These are phyloP conservation scores for Hyaloscypha hepaticicola DNA, from an alignment of 495 filamentous ascomycete species.

Conservation along the genomic window DNA sequence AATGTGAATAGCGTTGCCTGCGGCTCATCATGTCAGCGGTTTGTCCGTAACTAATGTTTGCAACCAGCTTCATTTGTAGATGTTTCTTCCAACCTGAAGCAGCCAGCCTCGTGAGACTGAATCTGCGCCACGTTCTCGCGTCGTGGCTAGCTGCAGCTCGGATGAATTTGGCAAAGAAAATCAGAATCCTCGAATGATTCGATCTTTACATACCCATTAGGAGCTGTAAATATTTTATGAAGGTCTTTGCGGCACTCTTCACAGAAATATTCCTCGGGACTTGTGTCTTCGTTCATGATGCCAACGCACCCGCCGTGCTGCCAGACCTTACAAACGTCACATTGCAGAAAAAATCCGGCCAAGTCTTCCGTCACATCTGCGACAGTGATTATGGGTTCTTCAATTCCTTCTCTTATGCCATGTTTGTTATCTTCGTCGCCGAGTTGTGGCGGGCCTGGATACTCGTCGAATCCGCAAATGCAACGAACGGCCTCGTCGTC, in stretches of 20 bases:
- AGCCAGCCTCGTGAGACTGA: slow-evolving; percentile 43
- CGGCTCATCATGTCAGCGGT: slow-evolving; percentile 31
- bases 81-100: slow-evolving; percentile 14
- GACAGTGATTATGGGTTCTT: slow-evolving; percentile 55
- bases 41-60: slow-evolving; percentile 7
- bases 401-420: slow-evolving; percentile 47
- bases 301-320: slow-evolving; percentile 98
- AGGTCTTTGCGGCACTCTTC: slow-evolving; percentile 90
- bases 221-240: slow-evolving; percentile 74
- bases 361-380: slow-evolving; percentile 79
- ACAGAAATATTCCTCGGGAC: slow-evolving; percentile 96
- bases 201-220: slow-evolving; percentile 73
- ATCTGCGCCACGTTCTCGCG: slow-evolving; percentile 48
- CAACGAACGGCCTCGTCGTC: slow-evolving; percentile 94
- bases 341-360: slow-evolving; percentile 96
- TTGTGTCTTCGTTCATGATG: slow-evolving; percentile 88
- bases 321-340: slow-evolving; percentile 97
- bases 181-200: slow-evolving; percentile 34
- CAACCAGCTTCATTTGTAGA: slow-evolving; percentile 13
- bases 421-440: slow-evolving; percentile 58
- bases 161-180: slow-evolving; percentile 46
- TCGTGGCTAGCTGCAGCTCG: slow-evolving; percentile 42
- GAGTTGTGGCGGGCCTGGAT: slow-evolving; percentile 79
- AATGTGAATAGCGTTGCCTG: slow-evolving; percentile 57
- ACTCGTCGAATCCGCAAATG: slow-evolving; percentile 91